These are phyloP conservation scores for Phialophora expanda DNA, from an alignment of 2,329 filamentous ascomycete species.

Conservation along the genomic window DNA sequence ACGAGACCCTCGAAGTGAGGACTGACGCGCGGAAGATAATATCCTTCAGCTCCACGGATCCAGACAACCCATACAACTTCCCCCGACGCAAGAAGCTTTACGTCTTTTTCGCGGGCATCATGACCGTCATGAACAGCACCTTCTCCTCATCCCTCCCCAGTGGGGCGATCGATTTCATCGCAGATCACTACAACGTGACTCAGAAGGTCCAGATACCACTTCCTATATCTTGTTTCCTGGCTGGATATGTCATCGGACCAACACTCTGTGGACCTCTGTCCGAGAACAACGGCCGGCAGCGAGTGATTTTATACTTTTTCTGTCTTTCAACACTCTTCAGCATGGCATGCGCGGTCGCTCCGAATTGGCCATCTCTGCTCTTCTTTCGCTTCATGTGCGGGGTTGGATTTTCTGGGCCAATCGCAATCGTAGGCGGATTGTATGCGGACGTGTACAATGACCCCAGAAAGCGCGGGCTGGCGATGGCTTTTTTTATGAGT, in stretches of 20 bases:
- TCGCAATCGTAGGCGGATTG: conserved; percentile 52
- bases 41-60: conserved; percentile 34
- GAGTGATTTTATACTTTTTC: conserved; percentile 58
- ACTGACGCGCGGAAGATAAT: conserved; percentile 34
- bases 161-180: conserved; percentile 47
- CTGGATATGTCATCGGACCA: conserved; percentile 51
- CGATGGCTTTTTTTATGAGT: conserved; percentile 53
- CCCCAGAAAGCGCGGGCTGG: conserved; percentile 47
- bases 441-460: conserved; percentile 55
- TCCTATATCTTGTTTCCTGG: conserved; percentile 49
- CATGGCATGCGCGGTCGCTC: conserved; percentile 51
- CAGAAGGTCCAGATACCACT: conserved; percentile 46
- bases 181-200: conserved; percentile 41
- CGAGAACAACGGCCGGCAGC: conserved; percentile 49
- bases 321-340: conserved; percentile 49
- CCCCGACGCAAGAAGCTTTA: conserved; percentile 43
- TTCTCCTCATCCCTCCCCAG: conserved; percentile 48
- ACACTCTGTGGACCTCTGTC: conserved; percentile 51
- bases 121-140: conserved; percentile 49
- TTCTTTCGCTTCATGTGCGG: conserved; percentile 53
- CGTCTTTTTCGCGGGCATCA: conserved; percentile 46
- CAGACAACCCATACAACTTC: conserved; percentile 42
- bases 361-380: conserved; percentile 49
- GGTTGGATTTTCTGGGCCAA: conserved; percentile 49
- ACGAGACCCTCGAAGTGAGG: conserved; percentile 14